Conservation (phyloP, 176 grass and related monocot genomes). For the Avena eriantha region DNA sequence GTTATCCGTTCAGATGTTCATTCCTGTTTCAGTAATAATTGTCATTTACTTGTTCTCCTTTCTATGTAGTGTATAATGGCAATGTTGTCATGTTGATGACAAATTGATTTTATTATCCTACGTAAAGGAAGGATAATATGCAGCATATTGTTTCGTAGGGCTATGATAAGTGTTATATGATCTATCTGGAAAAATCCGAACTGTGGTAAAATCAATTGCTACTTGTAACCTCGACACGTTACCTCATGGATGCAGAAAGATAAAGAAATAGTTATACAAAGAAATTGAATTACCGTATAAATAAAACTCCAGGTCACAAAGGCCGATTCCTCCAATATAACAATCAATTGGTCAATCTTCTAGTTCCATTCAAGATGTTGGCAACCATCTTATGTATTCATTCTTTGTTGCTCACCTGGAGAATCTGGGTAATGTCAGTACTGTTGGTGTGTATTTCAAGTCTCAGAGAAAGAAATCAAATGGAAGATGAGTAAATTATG, state of each 20-base stretch:
- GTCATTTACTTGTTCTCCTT: background rate
- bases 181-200: background rate
- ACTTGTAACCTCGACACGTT: background rate
- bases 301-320: background rate
- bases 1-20: background rate
- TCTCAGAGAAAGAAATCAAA: background rate
- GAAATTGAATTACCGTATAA: background rate
- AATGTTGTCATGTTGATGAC: background rate
- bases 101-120: background rate
- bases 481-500: background rate
- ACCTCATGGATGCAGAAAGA: background rate
- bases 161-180: background rate
- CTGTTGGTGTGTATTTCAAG: background rate
- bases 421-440: background rate
- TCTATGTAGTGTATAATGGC: background rate
- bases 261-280: background rate
- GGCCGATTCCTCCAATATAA: background rate
- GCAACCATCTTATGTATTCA: constrained; percentile 7
- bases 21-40: background rate
- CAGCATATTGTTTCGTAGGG: background rate
- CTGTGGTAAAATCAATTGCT: background rate
- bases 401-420: background rate
- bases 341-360: background rate
- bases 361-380: background rate
- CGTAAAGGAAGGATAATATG: constrained; percentile 16